These are phyloP conservation scores for Gaultheria prostrata DNA, from an alignment of 148 eudicot genomes.

Conservation along the genomic window DNA sequence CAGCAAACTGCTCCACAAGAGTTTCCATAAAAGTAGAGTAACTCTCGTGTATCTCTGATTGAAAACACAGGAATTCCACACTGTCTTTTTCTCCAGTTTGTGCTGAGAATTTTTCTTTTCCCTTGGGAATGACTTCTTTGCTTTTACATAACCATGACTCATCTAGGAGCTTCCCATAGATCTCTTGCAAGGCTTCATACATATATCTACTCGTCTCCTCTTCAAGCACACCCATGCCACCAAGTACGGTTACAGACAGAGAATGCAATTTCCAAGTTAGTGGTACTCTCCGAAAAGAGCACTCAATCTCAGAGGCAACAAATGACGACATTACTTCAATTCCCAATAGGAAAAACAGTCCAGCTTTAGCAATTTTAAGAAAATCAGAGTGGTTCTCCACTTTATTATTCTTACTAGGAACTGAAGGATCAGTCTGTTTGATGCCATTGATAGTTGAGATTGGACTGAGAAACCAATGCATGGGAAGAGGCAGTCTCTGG, in stretches of 20 bases:
- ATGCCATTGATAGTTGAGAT: conserved; percentile 36
- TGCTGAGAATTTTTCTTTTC: background rate
- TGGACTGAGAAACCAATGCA: conserved; percentile 85
- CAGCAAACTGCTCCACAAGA: conserved; percentile 86
- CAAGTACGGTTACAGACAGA: conserved; percentile 58
- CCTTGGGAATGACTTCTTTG: conserved; percentile 14
- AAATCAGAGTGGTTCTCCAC: conserved; percentile 23
- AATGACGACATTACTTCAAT: conserved; percentile 63
- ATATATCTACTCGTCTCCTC: conserved; percentile 68
- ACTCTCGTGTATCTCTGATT: conserved; percentile 69
- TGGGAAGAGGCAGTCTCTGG: conserved; percentile 87
- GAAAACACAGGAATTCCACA: conserved; percentile 49
- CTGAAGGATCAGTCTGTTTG: conserved; percentile 23
- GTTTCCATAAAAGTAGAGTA: conserved; percentile 75
- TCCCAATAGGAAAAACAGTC: conserved; percentile 80
- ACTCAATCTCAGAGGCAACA: conserved; percentile 34
- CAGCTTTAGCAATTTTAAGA: conserved; percentile 68
- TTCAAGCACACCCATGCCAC: conserved; percentile 73
- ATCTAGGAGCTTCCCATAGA: conserved; percentile 66
- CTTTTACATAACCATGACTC: conserved; percentile 29
- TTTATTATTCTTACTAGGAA: conserved; percentile 11
- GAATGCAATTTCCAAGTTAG: conserved; percentile 89
- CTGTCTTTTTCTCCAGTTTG: conserved; percentile 19
- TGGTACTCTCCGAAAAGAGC: conserved; percentile 47
- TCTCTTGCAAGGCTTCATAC: conserved; percentile 61